Conservation (phyloP, 2,329 filamentous ascomycete species). For the Exophiala sp. region DNA sequence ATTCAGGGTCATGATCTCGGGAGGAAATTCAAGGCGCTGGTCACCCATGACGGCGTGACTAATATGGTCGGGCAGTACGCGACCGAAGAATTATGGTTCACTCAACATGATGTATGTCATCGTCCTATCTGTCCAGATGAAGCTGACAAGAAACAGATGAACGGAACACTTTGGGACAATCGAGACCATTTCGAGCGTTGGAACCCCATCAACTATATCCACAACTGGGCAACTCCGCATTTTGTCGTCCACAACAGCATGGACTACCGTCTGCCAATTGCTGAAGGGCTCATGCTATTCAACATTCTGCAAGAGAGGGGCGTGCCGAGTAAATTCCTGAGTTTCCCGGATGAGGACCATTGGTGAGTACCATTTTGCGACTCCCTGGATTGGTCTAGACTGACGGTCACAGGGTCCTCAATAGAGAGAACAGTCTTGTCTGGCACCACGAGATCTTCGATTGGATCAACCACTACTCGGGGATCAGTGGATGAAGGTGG, state of each 20-base stretch:
- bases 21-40: conserved; percentile 77
- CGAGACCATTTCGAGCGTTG: conserved; percentile 61
- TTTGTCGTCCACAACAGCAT: conserved; percentile 79
- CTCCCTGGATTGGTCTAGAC: too few relatives aligned
- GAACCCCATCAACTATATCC: conserved; percentile 59
- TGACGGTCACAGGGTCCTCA: conserved; percentile 57
- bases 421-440: conserved; percentile 79
- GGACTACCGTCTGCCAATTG: conserved; percentile 77
- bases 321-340: conserved; percentile 68
- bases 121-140: background rate
- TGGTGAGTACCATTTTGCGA: conserved; percentile 34
- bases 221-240: conserved; percentile 72
- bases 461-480: conserved; percentile 58
- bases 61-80: conserved; percentile 50
- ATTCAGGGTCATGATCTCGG: conserved; percentile 81
- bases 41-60: conserved; percentile 83
- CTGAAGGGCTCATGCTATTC: conserved; percentile 73
- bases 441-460: conserved; percentile 79
- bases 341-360: conserved; percentile 70
- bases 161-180: conserved; percentile 48
- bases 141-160: conserved; percentile 35
- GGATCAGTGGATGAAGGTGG: conserved; percentile 14
- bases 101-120: conserved; percentile 40
- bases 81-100: conserved; percentile 50
- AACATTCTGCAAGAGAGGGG: conserved; percentile 69